Percentiles rank a stretch among this genome's conserved stretches.
Conservation (phyloP, 2,329 filamentous ascomycete genomes). For the Trichoderma harzianum region DNA sequence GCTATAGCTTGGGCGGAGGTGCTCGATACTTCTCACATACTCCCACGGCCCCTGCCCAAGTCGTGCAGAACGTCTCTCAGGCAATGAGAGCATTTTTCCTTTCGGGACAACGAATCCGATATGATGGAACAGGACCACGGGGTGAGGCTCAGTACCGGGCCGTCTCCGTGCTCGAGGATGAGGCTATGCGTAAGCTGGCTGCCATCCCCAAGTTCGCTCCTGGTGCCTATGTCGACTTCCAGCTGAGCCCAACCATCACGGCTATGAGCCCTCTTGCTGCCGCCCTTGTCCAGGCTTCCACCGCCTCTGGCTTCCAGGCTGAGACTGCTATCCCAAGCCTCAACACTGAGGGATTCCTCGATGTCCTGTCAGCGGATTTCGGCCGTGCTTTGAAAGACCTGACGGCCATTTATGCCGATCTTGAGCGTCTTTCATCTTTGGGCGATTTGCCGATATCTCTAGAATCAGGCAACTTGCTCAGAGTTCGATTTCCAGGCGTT, state of each 20-base stretch:
- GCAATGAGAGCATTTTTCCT: constrained; percentile 89
- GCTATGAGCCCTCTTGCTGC: constrained; percentile 71
- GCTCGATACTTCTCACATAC: constrained; percentile 88
- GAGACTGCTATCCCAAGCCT: constrained; percentile 56
- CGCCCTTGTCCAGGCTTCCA: constrained; percentile 45
- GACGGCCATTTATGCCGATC: constrained; percentile 72
- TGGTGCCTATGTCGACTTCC: constrained; percentile 86
- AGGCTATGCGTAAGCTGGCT: constrained; percentile 66
- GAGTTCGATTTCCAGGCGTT: constrained; percentile 87
- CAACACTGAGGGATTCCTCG: constrained; percentile 78
- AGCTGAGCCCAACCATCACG: constrained; percentile 83
- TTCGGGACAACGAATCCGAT: constrained; percentile 84
- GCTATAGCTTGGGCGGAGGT: constrained; percentile 73
- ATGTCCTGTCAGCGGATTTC: constrained; percentile 84
- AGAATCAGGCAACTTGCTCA: constrained; percentile 62
- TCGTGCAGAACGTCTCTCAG: constrained; percentile 91
- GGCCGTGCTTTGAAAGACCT: constrained; percentile 81
- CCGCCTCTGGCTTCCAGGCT: constrained; percentile 43
- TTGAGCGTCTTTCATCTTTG: constrained; percentile 70
- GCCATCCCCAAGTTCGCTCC: constrained; percentile 54
- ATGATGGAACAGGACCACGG: constrained; percentile 69
- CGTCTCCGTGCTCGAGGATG: constrained; percentile 71
- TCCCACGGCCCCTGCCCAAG: constrained; percentile 80
- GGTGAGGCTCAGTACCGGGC: constrained; percentile 78
- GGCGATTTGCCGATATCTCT: constrained; percentile 82